These are phyloP conservation scores for Dactylonectria estremocensis DNA, from an alignment of 2,329 filamentous ascomycete genomes.

Conservation along the genomic window DNA sequence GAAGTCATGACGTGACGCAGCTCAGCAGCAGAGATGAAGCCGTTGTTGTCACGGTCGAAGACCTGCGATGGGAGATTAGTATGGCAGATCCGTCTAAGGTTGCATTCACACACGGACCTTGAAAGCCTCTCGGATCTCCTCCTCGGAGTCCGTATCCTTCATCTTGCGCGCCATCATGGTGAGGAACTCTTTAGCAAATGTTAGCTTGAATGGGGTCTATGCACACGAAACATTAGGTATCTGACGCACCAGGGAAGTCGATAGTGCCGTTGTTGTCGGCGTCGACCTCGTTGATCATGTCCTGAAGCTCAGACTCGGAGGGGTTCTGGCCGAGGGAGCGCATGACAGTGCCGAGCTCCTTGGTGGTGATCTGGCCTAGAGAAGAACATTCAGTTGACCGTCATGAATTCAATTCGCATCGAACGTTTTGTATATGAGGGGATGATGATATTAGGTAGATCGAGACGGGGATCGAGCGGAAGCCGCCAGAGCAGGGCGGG, in stretches of 20 bases:
- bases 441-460: slow-evolving; percentile 26
- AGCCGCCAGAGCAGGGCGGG: slow-evolving; percentile 19
- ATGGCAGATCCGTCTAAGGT: neutral
- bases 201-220: slow-evolving; percentile 32
- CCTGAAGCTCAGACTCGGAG: slow-evolving; percentile 90
- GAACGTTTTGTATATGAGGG: slow-evolving; percentile 8
- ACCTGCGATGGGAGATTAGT: slow-evolving; percentile 61
- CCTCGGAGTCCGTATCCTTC: slow-evolving; percentile 93
- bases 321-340: slow-evolving; percentile 91
- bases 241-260: slow-evolving; percentile 84
- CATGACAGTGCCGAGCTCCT: slow-evolving; percentile 93
- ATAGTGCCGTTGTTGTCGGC: slow-evolving; percentile 95
- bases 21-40: slow-evolving; percentile 91
- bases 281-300: slow-evolving; percentile 96
- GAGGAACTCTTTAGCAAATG: slow-evolving; percentile 78
- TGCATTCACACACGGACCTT: slow-evolving; percentile 67
- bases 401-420: slow-evolving; percentile 29
- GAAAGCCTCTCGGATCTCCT: slow-evolving; percentile 92
- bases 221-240: neutral
- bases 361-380: slow-evolving; percentile 90
- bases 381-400: slow-evolving; percentile 40
- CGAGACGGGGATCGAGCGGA: slow-evolving; percentile 30
- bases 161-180: slow-evolving; percentile 97
- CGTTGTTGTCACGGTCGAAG: slow-evolving; percentile 93
- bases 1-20: slow-evolving; percentile 93